Base-by-base conservation (phyloP, 345 rosid species). In the Alliaria petiolata region DNA sequence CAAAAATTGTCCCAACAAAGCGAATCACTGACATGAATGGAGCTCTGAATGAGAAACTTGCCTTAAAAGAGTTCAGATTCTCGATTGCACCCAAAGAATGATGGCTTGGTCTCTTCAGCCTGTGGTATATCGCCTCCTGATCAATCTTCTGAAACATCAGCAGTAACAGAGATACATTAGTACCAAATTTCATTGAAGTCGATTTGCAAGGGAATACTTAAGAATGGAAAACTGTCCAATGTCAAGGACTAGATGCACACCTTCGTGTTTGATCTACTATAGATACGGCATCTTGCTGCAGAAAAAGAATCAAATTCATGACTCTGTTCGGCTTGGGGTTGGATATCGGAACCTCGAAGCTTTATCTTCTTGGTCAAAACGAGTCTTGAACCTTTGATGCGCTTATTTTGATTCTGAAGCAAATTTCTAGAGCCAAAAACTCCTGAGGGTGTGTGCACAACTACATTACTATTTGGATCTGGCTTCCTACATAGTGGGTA, bases 221-320 rank as follows among this genome's bases (percentile, higher is more conserved):
- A 25, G 42, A 42, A 62, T 39, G 45, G 62, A 73, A 19, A 52
- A 47, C 14, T 35, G 12, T 44, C 30, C 26, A 50, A 53, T 14
- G 65, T 53, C 59, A 51, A 65, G 45, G 30, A 54, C 11, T 46
- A 54, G 57, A 74, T 17, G 42, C 51, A 65, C 50, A 92, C 99
- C 98, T 82, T 83, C 43, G 77, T 68, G 67, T 65, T 85, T 63
- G 89, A 79, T 79, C 82, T 84, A 69, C 60, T 80, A 64, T 68
- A 91, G 69, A 68, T 56, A 58, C 87, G 89, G 62, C 99, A 91
- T 76, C 96, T 91, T 3, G 93, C 91, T 70, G 97, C 78, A 50
- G 92, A 88, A 22, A 75, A 76, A 72, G 86, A 76, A 75, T 87
- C 93, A 67, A 77, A 49, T 57, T 51, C 63, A 43, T 76, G 70